Evolutionary conservation across 2,329 filamentous ascomycete genomes (phyloP).

Genomic region (Thelonectria discophora): DNA sequence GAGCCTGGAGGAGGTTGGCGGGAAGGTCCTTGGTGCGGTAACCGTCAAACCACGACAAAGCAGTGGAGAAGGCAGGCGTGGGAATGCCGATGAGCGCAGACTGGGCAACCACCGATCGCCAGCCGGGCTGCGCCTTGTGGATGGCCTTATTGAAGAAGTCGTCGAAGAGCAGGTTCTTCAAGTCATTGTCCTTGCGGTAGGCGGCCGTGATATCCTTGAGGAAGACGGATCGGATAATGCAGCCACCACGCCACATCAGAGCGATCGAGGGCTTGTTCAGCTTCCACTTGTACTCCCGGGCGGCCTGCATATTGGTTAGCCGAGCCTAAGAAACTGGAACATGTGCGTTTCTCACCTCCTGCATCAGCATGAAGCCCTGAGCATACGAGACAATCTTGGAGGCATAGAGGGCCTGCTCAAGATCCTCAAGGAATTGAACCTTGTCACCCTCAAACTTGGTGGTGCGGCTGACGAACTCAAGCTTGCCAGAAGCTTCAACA

Average conservation of each 20-base stretch:
- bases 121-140: conserved; percentile 91
- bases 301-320: conserved; percentile 67
- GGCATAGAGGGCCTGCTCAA: conserved; percentile 98
- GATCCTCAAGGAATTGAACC: conserved; percentile 92
- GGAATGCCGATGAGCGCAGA: conserved; percentile 94
- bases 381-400: conserved; percentile 99
- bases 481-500: conserved; percentile 78
- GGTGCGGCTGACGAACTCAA: conserved; percentile 78
- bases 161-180: conserved; percentile 98
- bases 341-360: conserved; percentile 72
- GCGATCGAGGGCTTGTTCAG: conserved; percentile 99
- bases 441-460: conserved; percentile 87
- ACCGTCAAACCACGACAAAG: conserved; percentile 97
- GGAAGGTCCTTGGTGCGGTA: conserved; percentile 97
- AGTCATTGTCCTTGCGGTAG: conserved; percentile 91
- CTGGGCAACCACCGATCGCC: conserved; percentile 92
- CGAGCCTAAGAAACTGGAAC: not conserved
- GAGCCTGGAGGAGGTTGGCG: conserved; percentile 97
- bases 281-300: conserved; percentile 97
- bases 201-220: conserved; percentile 98
- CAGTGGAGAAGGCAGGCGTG: conserved; percentile 94
- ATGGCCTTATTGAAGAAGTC: conserved; percentile 99
- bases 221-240: conserved; percentile 99
- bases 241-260: conserved; percentile 99
- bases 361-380: conserved; percentile 99